phyloP scores from a whole-genome alignment of 176 grass and related monocot species.

The maize (Zea mays) region DNA sequence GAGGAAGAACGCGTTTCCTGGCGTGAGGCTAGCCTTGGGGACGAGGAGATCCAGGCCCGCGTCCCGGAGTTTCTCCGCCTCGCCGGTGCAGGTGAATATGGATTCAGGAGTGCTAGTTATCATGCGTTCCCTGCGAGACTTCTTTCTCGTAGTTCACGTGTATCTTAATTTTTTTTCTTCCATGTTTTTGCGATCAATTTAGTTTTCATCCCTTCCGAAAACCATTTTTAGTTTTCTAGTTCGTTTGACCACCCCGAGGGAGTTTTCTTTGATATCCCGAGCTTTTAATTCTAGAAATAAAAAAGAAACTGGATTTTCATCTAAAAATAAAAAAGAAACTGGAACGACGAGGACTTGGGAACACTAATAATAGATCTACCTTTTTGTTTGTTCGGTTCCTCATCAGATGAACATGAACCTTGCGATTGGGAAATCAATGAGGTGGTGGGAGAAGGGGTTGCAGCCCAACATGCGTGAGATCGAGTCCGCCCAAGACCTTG shows the following conservation, averaged over 20 bases:
- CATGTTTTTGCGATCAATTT: neutral
- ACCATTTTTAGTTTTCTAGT: neutral
- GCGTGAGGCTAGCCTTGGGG: constrained; percentile 51
- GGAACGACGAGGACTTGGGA: neutral
- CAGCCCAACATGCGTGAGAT: constrained; percentile 90
- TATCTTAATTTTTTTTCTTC: neutral
- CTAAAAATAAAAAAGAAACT: neutral
- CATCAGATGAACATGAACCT: constrained; percentile 72
- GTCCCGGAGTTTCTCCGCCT: neutral
- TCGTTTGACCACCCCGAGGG: neutral
- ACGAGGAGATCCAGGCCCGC: constrained; percentile 41
- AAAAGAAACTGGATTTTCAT: neutral
- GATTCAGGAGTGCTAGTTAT: neutral
- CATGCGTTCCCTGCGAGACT: neutral
- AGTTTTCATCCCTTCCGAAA: too few relatives aligned
- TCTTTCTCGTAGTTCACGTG: neutral
- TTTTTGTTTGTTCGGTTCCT: neutral
- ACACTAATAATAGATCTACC: constrained; percentile 7
- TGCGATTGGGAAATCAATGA: constrained; percentile 55
- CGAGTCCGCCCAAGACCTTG: constrained; percentile 78
- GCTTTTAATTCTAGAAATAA: neutral
- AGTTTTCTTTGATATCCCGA: neutral
- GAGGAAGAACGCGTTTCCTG: constrained; percentile 43
- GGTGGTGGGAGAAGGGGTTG: constrained; percentile 86
- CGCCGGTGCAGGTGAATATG: constrained; percentile 41